Evolutionary conservation across 2,329 filamentous ascomycete genomes (phyloP), one percentile per base, ranked within the genome.

Genomic region (Didymosphaeria variabile): DNA sequence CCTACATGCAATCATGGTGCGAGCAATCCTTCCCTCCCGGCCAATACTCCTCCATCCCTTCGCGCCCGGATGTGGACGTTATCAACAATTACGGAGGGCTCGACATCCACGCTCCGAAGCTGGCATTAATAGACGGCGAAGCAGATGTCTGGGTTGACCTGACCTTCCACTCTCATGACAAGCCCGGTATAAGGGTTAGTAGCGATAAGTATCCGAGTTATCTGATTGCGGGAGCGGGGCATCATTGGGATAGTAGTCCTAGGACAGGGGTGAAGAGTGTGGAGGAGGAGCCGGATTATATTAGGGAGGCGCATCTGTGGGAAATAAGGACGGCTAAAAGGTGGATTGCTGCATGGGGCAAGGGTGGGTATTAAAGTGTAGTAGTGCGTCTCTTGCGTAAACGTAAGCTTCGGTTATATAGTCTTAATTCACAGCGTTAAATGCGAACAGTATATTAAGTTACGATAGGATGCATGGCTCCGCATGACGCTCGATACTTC

Each of bases 1-100:
- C 79, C 44, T 86, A 86, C 70, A 85, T 83, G 40, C 84, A 85
- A 64, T 81, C 85, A 70, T 86, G 84, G 83, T 86, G 84, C 65
- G 79, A 67, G n/a, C 84, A 84, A 83, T 82, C 84, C 1, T 86
- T 86, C 63, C 81, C 83, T 0, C 61, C 76, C 1, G 84, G 84
- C 0, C 55, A 77, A 29, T 78, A 81, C 71, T 84, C 83, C 63
- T 65, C 67, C 32, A 80, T 85, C 23, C 82, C 83, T 0, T 42
- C 76, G 0, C 77, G 73, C 0, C 84, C 84, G 0, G 76, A 84
- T 55, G 64, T 83, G 3, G 68, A 70, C 3, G 67, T 70, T 9
- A 82, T 81, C 70, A 83, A 83, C 59, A 72, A 72, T 44, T 86
- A 84, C 63, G 84, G 84, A 5, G 81, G 79, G 2, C 82, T 80